Evolutionary conservation across 140 eudicot genomes (phyloP).

Genomic region (Bidens hawaiensis): DNA sequence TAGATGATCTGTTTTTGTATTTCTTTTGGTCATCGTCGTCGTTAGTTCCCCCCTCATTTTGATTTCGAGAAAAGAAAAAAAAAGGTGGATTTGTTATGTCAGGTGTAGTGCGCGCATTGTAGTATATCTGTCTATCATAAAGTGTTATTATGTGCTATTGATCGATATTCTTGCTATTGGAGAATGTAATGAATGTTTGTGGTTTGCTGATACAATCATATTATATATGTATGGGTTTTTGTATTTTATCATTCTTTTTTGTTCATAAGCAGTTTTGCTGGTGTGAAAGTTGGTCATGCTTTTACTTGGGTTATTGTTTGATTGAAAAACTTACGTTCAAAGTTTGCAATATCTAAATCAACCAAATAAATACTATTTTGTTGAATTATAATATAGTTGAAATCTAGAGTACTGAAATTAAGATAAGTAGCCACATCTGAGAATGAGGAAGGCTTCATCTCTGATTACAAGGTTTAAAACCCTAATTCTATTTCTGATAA

Average conservation of each 20-base stretch:
- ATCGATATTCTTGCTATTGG: conserved; percentile 17
- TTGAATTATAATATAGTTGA: too few species aligned
- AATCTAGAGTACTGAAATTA: too few species aligned
- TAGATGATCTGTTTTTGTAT: conserved; percentile 21
- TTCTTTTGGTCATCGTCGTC: not conserved
- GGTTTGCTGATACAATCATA: conserved; percentile 17
- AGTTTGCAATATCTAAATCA: not conserved
- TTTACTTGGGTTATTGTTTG: not conserved
- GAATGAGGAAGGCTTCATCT: too few species aligned
- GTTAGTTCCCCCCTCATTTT: conserved; percentile 1
- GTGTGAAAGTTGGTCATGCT: not conserved
- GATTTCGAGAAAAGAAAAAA: not conserved
- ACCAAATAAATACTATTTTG: too few species aligned
- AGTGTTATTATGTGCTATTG: conserved; percentile 11
- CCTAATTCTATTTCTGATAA: too few species aligned
- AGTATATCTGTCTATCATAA: conserved; percentile 35
- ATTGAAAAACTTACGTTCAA: not conserved
- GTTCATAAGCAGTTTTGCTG: not conserved
- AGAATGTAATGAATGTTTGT: conserved; percentile 29
- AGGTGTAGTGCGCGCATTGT: conserved; percentile 16
- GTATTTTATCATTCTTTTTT: not conserved
- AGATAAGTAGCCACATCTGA: too few species aligned
- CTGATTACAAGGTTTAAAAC: too few species aligned
- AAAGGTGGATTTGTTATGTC: conserved; percentile 1
- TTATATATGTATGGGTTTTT: conserved; percentile 3